Conservation (phyloP, 805 yeast genomes). For the Blastobotrys parvus region DNA sequence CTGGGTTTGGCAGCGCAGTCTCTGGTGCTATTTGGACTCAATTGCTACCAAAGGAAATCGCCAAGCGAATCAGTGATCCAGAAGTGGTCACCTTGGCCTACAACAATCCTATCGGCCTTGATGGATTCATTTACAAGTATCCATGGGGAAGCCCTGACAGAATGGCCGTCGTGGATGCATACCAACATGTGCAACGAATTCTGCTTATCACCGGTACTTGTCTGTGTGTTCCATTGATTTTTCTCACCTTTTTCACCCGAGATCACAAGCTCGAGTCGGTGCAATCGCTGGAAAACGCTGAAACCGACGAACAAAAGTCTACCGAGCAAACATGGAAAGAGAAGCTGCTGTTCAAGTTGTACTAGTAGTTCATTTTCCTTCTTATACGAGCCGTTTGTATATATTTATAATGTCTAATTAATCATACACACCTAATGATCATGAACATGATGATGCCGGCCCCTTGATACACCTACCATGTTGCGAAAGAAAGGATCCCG, state of each 20-base stretch:
- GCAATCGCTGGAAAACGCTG: slow-evolving; percentile 18
- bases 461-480: no score
- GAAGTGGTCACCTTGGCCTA: slow-evolving; percentile 32
- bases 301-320: neutral
- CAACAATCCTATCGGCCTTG: slow-evolving; percentile 41
- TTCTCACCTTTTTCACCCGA: slow-evolving; percentile 41
- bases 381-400: no score
- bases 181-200: slow-evolving; percentile 50
- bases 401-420: no score
- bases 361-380: no score
- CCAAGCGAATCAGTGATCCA: slow-evolving; percentile 20
- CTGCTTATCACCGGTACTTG: slow-evolving; percentile 48
- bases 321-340: neutral
- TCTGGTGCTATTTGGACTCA: slow-evolving; percentile 71
- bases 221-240: slow-evolving; percentile 46
- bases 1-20: slow-evolving; percentile 54
- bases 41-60: slow-evolving; percentile 34
- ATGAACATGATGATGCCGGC: no score
- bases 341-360: neutral
- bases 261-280: slow-evolving; percentile 37
- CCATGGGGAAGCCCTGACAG: slow-evolving; percentile 61
- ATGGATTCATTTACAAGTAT: slow-evolving; percentile 37
- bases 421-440: no score
- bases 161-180: slow-evolving; percentile 46
- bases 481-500: no score